Conservation (phyloP, 2,329 filamentous ascomycete species). For the Paraphoma sp. region DNA sequence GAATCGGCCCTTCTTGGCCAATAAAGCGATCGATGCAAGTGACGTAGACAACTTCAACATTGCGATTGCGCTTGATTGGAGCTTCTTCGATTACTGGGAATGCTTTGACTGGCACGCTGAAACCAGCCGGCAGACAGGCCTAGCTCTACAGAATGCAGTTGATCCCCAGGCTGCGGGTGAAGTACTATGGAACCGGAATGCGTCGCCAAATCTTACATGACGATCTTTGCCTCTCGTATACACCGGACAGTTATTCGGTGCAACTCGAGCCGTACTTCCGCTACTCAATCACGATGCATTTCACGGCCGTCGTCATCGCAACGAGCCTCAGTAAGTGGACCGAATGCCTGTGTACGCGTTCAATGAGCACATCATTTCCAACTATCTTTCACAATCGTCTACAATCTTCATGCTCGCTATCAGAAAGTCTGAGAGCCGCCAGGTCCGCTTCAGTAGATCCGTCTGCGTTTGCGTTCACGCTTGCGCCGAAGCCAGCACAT, state of each 20-base stretch:
- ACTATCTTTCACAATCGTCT: too few relatives aligned
- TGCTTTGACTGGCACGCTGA: neutral
- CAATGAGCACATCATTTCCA: too few relatives aligned
- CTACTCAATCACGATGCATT: neutral
- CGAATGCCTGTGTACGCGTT: too few relatives aligned
- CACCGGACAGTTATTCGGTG: neutral
- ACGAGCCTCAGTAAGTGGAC: neutral
- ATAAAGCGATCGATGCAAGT: neutral
- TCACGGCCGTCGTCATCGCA: neutral
- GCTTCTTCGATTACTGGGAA: neutral
- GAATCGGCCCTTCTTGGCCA: neutral
- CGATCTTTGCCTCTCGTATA: neutral
- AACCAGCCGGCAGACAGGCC: neutral
- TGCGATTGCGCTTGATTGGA: neutral
- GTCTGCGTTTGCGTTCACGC: too few relatives aligned
- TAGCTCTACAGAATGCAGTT: neutral
- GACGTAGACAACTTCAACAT: neutral
- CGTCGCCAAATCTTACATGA: neutral
- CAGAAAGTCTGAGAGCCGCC: too few relatives aligned
- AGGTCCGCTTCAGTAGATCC: too few relatives aligned
- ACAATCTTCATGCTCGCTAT: too few relatives aligned
- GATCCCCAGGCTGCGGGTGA: neutral
- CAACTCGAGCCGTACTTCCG: neutral
- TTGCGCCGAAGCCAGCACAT: too few relatives aligned
- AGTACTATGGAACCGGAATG: neutral